Conservation (phyloP, 129 eudicot genomes). For the Flaveria bidentis region DNA sequence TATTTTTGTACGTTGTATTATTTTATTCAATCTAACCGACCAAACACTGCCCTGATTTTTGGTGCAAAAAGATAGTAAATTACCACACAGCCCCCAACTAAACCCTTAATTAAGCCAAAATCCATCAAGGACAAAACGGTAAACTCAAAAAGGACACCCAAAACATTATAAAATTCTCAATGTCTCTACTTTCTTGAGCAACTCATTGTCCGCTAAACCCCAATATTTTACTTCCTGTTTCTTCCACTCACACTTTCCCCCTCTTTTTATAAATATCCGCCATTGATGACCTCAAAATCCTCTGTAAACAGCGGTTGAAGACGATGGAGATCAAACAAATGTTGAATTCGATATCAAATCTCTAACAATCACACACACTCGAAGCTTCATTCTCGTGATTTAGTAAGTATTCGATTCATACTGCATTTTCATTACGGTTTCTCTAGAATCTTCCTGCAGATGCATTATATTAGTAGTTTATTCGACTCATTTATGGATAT, state of each 20-base stretch:
- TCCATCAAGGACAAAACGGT: slow-evolving; percentile 27
- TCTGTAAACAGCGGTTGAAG: slow-evolving; percentile 3
- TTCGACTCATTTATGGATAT: neutral
- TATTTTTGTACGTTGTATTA: no score
- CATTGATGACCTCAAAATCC: slow-evolving; percentile 7
- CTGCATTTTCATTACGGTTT: slow-evolving; percentile 17
- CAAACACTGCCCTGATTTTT: neutral
- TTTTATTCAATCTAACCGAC: neutral
- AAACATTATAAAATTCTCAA: slow-evolving; percentile 7
- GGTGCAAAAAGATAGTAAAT: neutral
- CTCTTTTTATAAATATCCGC: neutral
- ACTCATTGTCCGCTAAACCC: slow-evolving; percentile 5
- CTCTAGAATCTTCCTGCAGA: slow-evolving; percentile 32
- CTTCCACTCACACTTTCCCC: no score
- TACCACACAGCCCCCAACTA: slow-evolving; percentile 1
- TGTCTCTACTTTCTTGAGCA: slow-evolving; percentile 19
- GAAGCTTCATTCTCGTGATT: slow-evolving; percentile 15
- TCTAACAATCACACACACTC: slow-evolving; percentile 5
- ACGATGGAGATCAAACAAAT: slow-evolving; percentile 9
- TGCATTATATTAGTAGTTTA: slow-evolving; percentile 17
- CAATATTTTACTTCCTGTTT: neutral
- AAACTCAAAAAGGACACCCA: slow-evolving; percentile 8
- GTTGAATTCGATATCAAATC: neutral
- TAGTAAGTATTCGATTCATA: slow-evolving; percentile 27
- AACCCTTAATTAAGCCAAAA: neutral